Evolutionary conservation across 2,329 filamentous ascomycete species (phyloP).

Genomic region (Chrysoporthe cubensis): DNA sequence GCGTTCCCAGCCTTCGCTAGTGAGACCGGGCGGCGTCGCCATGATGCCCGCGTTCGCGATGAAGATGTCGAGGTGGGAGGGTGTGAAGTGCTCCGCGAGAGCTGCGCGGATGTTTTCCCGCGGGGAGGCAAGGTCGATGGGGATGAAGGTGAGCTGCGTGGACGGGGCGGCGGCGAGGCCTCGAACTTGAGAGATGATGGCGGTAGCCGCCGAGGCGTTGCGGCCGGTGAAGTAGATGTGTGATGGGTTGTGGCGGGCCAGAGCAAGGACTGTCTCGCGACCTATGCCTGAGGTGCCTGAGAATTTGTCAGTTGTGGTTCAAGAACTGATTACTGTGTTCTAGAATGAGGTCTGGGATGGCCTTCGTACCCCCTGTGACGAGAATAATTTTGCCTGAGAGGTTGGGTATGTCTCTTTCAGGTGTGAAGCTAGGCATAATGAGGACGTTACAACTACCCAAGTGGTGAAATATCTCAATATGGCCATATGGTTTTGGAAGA

Average conservation of each 20-base stretch:
- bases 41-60: constrained; percentile 48
- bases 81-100: not conserved
- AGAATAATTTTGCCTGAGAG: constrained; percentile 45
- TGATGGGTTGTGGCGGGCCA: constrained; percentile 49
- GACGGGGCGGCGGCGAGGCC: not conserved
- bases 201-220: constrained; percentile 46
- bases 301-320: not conserved
- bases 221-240: constrained; percentile 59
- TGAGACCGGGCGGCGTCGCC: constrained; percentile 40
- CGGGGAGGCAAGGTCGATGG: constrained; percentile 55
- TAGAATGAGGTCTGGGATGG: not conserved
- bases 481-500: too few species aligned
- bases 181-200: constrained; percentile 37
- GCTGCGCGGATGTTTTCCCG: constrained; percentile 34
- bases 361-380: constrained; percentile 45
- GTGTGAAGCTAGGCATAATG: constrained; percentile 34
- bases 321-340: not conserved
- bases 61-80: not conserved
- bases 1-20: constrained; percentile 51
- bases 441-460: not conserved
- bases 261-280: constrained; percentile 43
- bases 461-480: not conserved
- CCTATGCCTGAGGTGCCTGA: constrained; percentile 46
- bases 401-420: constrained; percentile 42
- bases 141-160: constrained; percentile 16